Conservation (phyloP, 148 eudicot genomes). For the Dysphania ambrosioides region DNA sequence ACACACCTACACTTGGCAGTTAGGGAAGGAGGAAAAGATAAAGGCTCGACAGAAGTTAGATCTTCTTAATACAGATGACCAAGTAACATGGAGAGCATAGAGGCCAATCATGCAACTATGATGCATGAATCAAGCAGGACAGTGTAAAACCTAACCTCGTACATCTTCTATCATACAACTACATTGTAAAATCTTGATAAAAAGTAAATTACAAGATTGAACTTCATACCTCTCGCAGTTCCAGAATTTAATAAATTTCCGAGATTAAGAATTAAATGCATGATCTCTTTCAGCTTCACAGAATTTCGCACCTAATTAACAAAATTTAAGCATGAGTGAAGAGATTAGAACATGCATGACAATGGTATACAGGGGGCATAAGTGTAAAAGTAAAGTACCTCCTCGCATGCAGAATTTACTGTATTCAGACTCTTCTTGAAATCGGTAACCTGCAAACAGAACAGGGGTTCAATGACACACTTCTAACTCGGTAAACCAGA, state of each 20-base stretch:
- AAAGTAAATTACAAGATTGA: slow-evolving; percentile 5
- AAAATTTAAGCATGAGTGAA: slow-evolving; percentile 18
- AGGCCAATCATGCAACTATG: too few relatives aligned
- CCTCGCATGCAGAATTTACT: slow-evolving; percentile 79
- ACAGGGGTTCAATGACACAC: slow-evolving; percentile 5
- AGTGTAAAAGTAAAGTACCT: slow-evolving; percentile 42
- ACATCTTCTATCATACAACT: too few relatives aligned
- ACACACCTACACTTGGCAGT: background rate
- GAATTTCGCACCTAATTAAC: slow-evolving; percentile 66
- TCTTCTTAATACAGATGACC: background rate
- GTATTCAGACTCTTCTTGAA: slow-evolving; percentile 69
- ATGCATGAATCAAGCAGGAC: background rate
- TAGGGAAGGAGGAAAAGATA: background rate
- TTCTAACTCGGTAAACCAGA: background rate
- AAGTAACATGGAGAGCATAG: background rate
- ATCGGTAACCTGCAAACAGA: slow-evolving; percentile 59
- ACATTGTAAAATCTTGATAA: background rate
- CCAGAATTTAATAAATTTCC: slow-evolving; percentile 88
- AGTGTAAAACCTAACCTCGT: background rate
- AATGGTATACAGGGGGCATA: slow-evolving; percentile 19
- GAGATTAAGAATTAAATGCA: slow-evolving; percentile 70
- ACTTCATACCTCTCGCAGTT: slow-evolving; percentile 78
- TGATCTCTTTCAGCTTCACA: slow-evolving; percentile 69
- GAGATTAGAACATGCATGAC: slow-evolving; percentile 22
- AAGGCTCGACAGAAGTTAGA: background rate